phyloP scores from a whole-genome alignment of 2,329 filamentous ascomycete genomes.

The Alternaria burnsii region DNA sequence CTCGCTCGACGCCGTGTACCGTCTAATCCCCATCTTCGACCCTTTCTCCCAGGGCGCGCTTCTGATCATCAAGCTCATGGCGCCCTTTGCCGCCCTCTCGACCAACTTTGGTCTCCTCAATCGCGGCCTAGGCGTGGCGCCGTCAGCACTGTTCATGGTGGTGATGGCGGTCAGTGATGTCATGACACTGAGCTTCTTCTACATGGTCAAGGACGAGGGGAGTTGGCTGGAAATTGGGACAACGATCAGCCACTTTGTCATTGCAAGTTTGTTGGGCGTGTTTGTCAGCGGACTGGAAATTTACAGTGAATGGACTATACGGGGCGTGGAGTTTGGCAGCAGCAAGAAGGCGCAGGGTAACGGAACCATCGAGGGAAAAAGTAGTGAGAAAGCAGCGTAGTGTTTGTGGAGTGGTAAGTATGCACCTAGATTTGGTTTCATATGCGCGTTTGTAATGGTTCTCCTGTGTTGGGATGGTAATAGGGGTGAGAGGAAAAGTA shows the following conservation, averaged over 20 bases:
- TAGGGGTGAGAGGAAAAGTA: neutral
- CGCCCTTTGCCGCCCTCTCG: conserved; percentile 91
- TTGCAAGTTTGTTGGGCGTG: conserved; percentile 86
- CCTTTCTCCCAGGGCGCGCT: conserved; percentile 91
- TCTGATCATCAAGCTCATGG: conserved; percentile 86
- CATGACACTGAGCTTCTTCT: conserved; percentile 95
- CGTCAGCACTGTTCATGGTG: conserved; percentile 86
- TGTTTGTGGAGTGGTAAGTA: neutral
- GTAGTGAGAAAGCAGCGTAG: conserved; percentile 12
- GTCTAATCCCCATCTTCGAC: conserved; percentile 90
- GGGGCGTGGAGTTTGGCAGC: conserved; percentile 74
- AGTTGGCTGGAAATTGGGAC: conserved; percentile 98
- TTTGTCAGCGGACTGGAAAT: conserved; percentile 91
- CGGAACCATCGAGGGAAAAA: neutral
- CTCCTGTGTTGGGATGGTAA: neutral
- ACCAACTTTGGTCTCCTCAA: conserved; percentile 96
- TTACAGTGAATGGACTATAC: conserved; percentile 82
- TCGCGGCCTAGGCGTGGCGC: conserved; percentile 80
- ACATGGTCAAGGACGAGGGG: conserved; percentile 94
- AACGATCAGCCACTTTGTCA: conserved; percentile 94
- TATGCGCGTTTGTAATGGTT: neutral
- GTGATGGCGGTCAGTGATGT: conserved; percentile 91
- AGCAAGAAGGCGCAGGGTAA: conserved; percentile 25
- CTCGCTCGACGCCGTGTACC: conserved; percentile 86
- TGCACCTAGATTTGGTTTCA: neutral